Conservation (phyloP, 2,329 filamentous ascomycete genomes). For the Phoma sp. region DNA sequence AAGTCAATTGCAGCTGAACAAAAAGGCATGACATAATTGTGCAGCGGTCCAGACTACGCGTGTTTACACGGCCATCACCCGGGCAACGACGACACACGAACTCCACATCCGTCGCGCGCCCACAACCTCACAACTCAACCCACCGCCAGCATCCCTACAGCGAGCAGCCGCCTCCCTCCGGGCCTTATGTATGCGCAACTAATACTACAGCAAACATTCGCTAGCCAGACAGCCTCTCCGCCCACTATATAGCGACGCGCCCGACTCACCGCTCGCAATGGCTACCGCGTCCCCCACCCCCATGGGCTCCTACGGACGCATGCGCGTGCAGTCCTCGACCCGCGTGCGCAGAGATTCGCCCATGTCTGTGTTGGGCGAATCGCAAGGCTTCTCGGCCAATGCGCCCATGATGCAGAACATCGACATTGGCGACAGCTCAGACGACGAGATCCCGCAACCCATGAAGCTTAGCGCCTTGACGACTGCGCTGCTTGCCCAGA, state of each 20-base stretch:
- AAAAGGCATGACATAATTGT: slow-evolving; percentile 10
- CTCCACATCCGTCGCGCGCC: slow-evolving; percentile 12
- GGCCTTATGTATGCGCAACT: slow-evolving; percentile 51
- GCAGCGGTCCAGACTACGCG: slow-evolving; percentile 1
- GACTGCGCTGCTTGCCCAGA: slow-evolving; percentile 74
- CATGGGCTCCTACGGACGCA: slow-evolving; percentile 50
- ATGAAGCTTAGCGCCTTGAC: slow-evolving; percentile 95
- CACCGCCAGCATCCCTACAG: slow-evolving; percentile 45
- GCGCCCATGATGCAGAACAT: slow-evolving; percentile 58
- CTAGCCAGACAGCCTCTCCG: slow-evolving; percentile 39
- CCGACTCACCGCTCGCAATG: slow-evolving; percentile 36
- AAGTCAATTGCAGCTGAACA: not conserved
- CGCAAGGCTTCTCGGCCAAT: slow-evolving; percentile 55
- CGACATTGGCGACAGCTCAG: slow-evolving; percentile 81
- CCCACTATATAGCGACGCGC: slow-evolving; percentile 32
- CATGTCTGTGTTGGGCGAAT: slow-evolving; percentile 53
- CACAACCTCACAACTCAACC: slow-evolving; percentile 23
- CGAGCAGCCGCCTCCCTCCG: slow-evolving; percentile 40
- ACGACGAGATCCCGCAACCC: slow-evolving; percentile 85
- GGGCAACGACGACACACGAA: slow-evolving; percentile 16
- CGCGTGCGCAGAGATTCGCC: slow-evolving; percentile 56
- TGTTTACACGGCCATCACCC: slow-evolving; percentile 13
- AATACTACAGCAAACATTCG: slow-evolving; percentile 49
- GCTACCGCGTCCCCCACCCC: slow-evolving; percentile 51
- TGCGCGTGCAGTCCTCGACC: slow-evolving; percentile 46